Evolutionary conservation across 768 basidiomycete genomes (phyloP), one percentile per base, ranked within the genome.

Genomic region (Leccinum aurantiacum): DNA sequence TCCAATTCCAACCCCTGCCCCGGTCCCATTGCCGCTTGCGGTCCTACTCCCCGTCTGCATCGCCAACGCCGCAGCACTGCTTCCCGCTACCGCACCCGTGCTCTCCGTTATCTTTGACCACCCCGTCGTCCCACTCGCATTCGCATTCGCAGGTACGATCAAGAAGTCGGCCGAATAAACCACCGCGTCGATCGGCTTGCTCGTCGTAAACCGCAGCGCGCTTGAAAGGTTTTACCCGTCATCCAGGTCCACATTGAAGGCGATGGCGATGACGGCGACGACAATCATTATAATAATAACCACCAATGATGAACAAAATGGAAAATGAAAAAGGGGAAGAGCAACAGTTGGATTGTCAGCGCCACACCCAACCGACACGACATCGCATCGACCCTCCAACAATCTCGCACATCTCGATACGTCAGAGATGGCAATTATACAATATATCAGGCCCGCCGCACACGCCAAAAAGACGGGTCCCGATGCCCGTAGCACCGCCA

Each of bases 91-190:
- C 27, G 33, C 29, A 2, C 48, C 38, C 49, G 46, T 44, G 13
- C 50, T 48, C 31, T n/a, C 38, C 38, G 38, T 41, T 41, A 19
- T 44, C 0, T 17, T 38, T 49, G 54, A 50, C 38, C 33, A 53
- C 41, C 52, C 33, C 31, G 60, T 65, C 52, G 22, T 14, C 52
- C 50, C 51, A 33, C 29, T 35, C 19, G 54, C 62, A 38, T 69
- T 66, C 29, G 64, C 59, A 53, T 69, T 66, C 29, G 64, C 59
- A 53, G 69, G 61, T 6, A 68, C 53, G 48, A 86, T 80, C 41
- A 61, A 64, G 58, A 88, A 88, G 62, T 81, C 76, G 8, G 84
- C 80, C 19, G 82, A 80, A 66, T 82, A 87, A 24, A 82, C 64
- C 1, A 75, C 74, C 25, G 60, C n/a, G 5, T 60, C 33, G 13